Conservation (phyloP, 116 monocot species). For the Cymodocea nodosa region DNA sequence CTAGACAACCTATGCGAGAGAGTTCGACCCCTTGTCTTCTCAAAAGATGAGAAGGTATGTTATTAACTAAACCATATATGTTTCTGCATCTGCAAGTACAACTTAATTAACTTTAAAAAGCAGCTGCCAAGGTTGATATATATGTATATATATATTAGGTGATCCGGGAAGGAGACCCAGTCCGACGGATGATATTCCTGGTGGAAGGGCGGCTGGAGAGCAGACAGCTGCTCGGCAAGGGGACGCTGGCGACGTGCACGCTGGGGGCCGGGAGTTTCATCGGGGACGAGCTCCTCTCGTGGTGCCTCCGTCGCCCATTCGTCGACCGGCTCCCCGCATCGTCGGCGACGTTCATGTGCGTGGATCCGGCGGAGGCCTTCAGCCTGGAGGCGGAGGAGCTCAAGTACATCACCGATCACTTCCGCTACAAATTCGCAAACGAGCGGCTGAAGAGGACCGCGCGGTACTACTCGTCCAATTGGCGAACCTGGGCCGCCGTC, state of each 20-base stretch:
- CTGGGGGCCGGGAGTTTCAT: slow-evolving; percentile 68
- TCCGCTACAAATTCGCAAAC: slow-evolving; percentile 65
- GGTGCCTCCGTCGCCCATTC: slow-evolving; percentile 80
- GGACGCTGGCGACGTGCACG: slow-evolving; percentile 43
- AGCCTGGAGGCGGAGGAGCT: slow-evolving; percentile 49
- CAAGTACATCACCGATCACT: slow-evolving; percentile 68
- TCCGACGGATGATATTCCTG: slow-evolving; percentile 67
- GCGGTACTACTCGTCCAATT: slow-evolving; percentile 62
- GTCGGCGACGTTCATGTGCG: slow-evolving; percentile 44
- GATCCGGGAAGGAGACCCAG: slow-evolving; percentile 78
- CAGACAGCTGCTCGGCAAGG: slow-evolving; percentile 47
- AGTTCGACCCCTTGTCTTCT: slow-evolving; percentile 47
- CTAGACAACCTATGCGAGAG: slow-evolving; percentile 58
- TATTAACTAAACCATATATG: too few relatives aligned
- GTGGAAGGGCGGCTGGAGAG: slow-evolving; percentile 52
- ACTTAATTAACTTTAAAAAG: too few relatives aligned
- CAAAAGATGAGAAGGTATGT: slow-evolving; percentile 44
- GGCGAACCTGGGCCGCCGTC: slow-evolving; percentile 82
- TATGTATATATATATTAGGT: slow-evolving; percentile 35
- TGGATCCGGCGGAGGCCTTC: slow-evolving; percentile 58
- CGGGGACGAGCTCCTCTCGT: slow-evolving; percentile 85
- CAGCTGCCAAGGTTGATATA: too few relatives aligned
- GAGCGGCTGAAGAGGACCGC: slow-evolving; percentile 60
- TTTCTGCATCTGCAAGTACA: too few relatives aligned
- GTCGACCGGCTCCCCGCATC: slow-evolving; percentile 59